Conservation (phyloP, 2,329 filamentous ascomycete genomes). For the Xylariaceae sp. region DNA sequence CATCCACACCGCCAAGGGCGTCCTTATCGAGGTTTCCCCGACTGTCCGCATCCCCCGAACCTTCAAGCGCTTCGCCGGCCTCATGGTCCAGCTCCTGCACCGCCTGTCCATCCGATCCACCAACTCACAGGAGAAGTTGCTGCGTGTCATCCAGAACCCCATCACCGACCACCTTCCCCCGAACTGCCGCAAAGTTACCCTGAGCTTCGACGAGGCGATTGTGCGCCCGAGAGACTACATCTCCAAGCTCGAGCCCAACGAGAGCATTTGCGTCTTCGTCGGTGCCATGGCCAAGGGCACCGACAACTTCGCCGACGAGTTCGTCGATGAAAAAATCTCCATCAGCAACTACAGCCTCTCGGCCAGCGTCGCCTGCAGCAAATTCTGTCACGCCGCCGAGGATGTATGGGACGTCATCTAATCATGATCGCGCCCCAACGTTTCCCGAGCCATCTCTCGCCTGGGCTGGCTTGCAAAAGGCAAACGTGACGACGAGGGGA, state of each 20-base stretch:
- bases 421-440: not conserved
- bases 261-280: conserved; percentile 96
- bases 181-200: conserved; percentile 95
- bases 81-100: conserved; percentile 98
- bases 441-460: conserved; percentile 1
- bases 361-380: conserved; percentile 97
- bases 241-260: conserved; percentile 68
- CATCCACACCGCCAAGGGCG: conserved; percentile 95
- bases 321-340: conserved; percentile 94
- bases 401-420: conserved; percentile 92
- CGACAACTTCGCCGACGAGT: conserved; percentile 90
- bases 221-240: conserved; percentile 89
- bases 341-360: conserved; percentile 98
- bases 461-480: conserved; percentile 3
- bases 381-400: conserved; percentile 97
- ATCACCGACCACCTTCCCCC: conserved; percentile 95
- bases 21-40: conserved; percentile 97
- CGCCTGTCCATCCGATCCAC: conserved; percentile 93
- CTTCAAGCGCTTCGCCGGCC: conserved; percentile 96
- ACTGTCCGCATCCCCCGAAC: conserved; percentile 95
- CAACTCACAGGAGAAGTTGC: conserved; percentile 93
- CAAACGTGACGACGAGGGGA: conserved; percentile 9
- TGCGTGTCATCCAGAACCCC: conserved; percentile 96
- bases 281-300: conserved; percentile 97
- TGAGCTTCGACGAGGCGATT: conserved; percentile 88